Conservation (phyloP, 352 stramenopile species). For the Phytophthora palmivora region DNA sequence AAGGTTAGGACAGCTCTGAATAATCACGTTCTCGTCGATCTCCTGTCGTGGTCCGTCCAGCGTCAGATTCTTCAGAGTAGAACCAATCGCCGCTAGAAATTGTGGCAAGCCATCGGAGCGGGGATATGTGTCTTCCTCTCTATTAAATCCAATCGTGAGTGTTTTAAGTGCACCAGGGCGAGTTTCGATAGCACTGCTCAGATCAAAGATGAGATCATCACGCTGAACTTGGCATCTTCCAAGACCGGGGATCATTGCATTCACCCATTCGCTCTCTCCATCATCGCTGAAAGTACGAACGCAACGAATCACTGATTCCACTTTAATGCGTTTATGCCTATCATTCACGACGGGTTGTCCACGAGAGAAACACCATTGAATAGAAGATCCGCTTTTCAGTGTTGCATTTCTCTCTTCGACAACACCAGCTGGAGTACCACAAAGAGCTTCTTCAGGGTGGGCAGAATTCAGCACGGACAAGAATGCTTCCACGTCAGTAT, state of each 20-base stretch:
- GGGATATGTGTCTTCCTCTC: not conserved
- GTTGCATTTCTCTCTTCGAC: constrained; percentile 6
- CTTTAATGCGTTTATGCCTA: no score
- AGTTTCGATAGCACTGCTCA: not conserved
- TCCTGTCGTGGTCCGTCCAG: not conserved
- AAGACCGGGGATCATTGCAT: constrained; percentile 9
- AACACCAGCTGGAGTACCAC: constrained; percentile 2
- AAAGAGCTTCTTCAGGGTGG: constrained; percentile 19
- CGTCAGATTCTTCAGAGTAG: constrained; percentile 6
- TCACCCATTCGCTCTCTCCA: constrained; percentile 8
- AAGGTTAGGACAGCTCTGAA: constrained; percentile 7
- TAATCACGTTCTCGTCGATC: constrained; percentile 8
- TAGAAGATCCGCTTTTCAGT: constrained; percentile 7
- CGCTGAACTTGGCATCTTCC: constrained; percentile 18
- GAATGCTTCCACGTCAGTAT: not conserved
- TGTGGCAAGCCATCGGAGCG: not conserved
- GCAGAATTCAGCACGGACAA: constrained; percentile 5
- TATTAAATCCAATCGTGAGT: constrained; percentile 9
- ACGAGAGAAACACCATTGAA: constrained; percentile 4
- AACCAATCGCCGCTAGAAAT: constrained; percentile 7
- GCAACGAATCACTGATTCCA: not conserved
- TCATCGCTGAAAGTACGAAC: constrained; percentile 13
- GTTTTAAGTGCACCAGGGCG: not conserved
- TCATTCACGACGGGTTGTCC: no score
- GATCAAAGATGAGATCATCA: constrained; percentile 1